Evolutionary conservation across 768 basidiomycete species (phyloP).

Genomic region (Rubroboletus satanas): DNA sequence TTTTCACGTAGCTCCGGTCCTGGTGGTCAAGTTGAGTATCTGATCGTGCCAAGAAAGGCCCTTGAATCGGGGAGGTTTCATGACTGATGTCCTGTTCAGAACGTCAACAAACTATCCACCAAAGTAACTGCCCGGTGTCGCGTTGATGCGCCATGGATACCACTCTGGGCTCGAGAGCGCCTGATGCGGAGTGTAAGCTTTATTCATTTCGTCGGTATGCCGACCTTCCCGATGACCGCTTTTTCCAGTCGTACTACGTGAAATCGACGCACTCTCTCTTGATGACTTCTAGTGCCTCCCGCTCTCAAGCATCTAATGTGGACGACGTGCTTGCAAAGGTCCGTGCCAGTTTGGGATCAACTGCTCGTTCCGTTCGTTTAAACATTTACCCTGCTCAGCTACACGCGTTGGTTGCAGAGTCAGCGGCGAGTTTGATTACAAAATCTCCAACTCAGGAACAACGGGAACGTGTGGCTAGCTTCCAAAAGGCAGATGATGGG

Average conservation of each 20-base stretch:
- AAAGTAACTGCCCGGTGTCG: conserved; percentile 66
- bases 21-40: conserved; percentile 65
- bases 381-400: conserved; percentile 15
- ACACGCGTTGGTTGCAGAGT: conserved; percentile 22
- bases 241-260: conserved; percentile 55
- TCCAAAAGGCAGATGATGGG: conserved; percentile 19
- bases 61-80: not conserved
- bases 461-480: conserved; percentile 19
- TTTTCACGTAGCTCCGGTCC: conserved; percentile 83
- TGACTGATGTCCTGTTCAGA: conserved; percentile 39
- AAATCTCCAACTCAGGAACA: conserved; percentile 25
- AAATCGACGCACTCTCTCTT: conserved; percentile 66
- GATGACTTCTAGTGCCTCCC: conserved; percentile 62
- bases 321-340: conserved; percentile 72
- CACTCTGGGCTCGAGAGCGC: conserved; percentile 53
- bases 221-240: not conserved
- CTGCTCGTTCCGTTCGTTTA: not conserved
- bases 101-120: conserved; percentile 88
- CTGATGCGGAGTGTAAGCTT: conserved; percentile 48
- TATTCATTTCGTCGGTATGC: not conserved
- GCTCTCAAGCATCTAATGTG: conserved; percentile 77
- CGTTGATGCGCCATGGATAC: conserved; percentile 62
- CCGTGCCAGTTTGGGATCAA: not conserved
- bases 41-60: not conserved
- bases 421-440: conserved; percentile 23